phyloP scores from a whole-genome alignment of 1,284 basidiomycete species.

The Puccinia brachypodii region DNA sequence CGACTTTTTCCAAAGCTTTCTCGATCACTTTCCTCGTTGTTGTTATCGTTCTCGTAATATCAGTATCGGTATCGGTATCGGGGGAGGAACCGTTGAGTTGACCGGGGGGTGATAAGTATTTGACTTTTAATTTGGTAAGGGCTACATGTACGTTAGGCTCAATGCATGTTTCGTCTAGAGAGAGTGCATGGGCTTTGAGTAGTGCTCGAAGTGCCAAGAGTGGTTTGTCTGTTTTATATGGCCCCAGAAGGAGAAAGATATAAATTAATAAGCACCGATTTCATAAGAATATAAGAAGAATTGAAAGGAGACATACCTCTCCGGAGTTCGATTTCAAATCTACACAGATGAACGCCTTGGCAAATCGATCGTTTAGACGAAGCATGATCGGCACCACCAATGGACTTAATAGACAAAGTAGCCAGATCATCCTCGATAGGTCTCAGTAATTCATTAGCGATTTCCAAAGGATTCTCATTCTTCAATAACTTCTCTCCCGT shows the following conservation, averaged over 20 bases:
- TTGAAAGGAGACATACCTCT: too few relatives aligned
- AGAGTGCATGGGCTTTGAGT: slow-evolving; percentile 29
- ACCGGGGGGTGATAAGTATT: neutral
- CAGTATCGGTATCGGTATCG: neutral
- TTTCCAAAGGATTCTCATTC: slow-evolving; percentile 70
- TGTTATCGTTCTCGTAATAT: too few relatives aligned
- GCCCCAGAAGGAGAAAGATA: neutral
- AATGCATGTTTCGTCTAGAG: neutral
- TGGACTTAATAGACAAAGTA: neutral
- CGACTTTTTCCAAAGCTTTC: slow-evolving; percentile 15
- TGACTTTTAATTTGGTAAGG: slow-evolving; percentile 15
- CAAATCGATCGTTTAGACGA: slow-evolving; percentile 12
- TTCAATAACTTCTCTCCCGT: slow-evolving; percentile 72
- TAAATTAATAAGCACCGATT: neutral
- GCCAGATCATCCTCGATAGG: slow-evolving; percentile 62
- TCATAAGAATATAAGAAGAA: too few relatives aligned
- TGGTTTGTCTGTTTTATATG: slow-evolving; percentile 27
- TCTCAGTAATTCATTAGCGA: slow-evolving; percentile 71
- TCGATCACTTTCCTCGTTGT: neutral
- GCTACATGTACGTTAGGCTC: slow-evolving; percentile 26
- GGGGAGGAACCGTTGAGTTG: neutral
- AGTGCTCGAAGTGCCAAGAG: slow-evolving; percentile 33
- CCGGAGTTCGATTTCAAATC: slow-evolving; percentile 43
- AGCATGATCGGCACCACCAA: neutral
- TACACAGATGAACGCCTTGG: slow-evolving; percentile 18